Base-by-base conservation (phyloP, 331 rosid genomes). In the Acacia concinna region DNA sequence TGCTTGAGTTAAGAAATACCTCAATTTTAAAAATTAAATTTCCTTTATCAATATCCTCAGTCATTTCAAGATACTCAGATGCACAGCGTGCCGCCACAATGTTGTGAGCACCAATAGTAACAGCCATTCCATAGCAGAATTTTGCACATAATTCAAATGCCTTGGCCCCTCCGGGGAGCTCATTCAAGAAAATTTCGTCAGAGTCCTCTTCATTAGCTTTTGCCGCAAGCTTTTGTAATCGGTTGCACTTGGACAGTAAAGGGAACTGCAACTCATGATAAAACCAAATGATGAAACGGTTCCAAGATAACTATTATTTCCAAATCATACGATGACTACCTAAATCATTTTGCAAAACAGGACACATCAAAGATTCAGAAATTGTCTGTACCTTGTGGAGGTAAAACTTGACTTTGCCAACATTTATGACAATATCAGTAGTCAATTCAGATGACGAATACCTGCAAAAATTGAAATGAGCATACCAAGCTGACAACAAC, bases 11-110 rank as follows among this genome's bases (percentile, higher is more conserved):
- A 32, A 96, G 92, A 82, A 96, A 96, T 64, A 96, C 98, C 74
- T 96, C 99, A 41, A 96, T 91, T 81, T 96, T 96, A 54, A 89
- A 93, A 71, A 96, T 68, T 56, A 96, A 85, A 84, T 96, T 96
- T 71, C 99, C 97, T 71, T 57, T 85, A 51, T 96, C 99, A 63
- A 91, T 77, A 85, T 89, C 91, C 88, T 93, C 98, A 0, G 90
- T 91, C 99, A 96, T 96, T 83, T 93, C 92, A 28, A 96, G 97
- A 78, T 86, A 93, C 86, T 93, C 99, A 11, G 99, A 92, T 0
- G 97, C 99, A 77, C 98, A 96, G 21, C 98, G 93, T 76, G 90
- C 97, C 71, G 97, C 98, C 88, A 93, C 99, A 6, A 96, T 97
- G 86, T 91, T 96, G 84, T 96, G 90, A 59, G 99, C 93, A 83